Base-by-base conservation (phyloP, 305 asterid species). In the Rubia tinctorum region DNA sequence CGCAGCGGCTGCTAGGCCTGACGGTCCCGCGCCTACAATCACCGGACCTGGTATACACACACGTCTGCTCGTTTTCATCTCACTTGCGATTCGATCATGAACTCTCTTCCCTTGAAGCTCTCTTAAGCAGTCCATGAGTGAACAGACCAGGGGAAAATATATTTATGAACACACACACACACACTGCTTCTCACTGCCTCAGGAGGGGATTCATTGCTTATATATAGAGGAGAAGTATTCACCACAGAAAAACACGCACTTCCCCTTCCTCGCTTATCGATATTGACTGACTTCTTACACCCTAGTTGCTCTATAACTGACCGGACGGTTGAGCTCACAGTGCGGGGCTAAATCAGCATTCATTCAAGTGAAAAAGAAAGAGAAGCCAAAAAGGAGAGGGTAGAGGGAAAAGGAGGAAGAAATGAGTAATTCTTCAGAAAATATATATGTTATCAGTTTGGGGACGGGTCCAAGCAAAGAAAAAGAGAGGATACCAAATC, bases 21-120 rank as follows among this genome's bases (percentile, higher is more conserved):
- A 90, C 0, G 99, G 98, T n/a, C 99, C 97, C 0, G 96, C 99
- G 0, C 99, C 99, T 18, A 95, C 94, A 62, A 95, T 95, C 0
- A 95, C 79, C 0, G 99, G 90, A 2, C 94, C 96, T 6, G 86
- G 88, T 0, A 92, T 82, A 59, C 74, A 78, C 0, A 86, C 80
- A 74, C 86, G 63, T 71, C 78, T 70, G 22, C 70, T 44, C 40
- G 17, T 70, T 73, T 2, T 69, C 79, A 70, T 72, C 20, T 1
- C 76, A 7, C 59, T 78, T 75, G 25, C 37, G 72, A 55, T 80
- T 0, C 87, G 98, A 80, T 93, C 98, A 69, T 88, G 84, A 0
- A 77, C 77, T 0, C 78, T 30, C 73, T 93, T 91, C 8, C 97
- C 91, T 80, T 82, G 79, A 37, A 86, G 75, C 74, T 93, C 96